Evolutionary conservation across 352 stramenopile species (phyloP), one percentile per base, ranked within the genome.

Genomic region (Phytopythium litorale): DNA sequence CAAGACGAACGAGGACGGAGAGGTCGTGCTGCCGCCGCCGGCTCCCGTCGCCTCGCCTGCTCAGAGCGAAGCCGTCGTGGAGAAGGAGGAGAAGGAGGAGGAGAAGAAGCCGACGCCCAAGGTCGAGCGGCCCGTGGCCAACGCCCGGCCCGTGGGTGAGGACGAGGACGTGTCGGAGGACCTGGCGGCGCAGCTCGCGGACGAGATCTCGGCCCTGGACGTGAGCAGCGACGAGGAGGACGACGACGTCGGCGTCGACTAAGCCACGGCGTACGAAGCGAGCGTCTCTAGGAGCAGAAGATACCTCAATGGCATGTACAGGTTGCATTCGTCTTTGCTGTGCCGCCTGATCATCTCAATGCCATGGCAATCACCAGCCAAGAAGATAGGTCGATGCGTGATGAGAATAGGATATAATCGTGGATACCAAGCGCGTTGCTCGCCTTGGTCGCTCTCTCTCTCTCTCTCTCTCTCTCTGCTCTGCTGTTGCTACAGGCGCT

Each of bases 201-300:
- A 77, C 56, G 86, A 93, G 62, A 91, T 92, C 63, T 75, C 68
- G 43, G 73, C 75, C 32, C 60, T 95, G 18, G 86, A 95, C 48
- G 86, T 95, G n/a, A 93, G 84, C 62, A 95, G 84, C 33, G 84
- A 93, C 58, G 86, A 91, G 69, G 82, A 95, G 68, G 85, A 92
- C 25, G 64, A 87, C 13, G 65, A 75, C 21, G 56, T 79, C 12
- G 79, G 74, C 16, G 72, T 88, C 30, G 75, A 89, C 62, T 87
- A 82, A 67, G 37, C 19, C 51, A 58, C 25, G 45, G 21, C 3
- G 42, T 52, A 42, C n/a, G n/a, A 19, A 16, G n/a, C 6, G n/a
- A 19, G 6, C 37, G 30, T 21, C 7, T 46, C 5, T 23, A 23
- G 40, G 42, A 25, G 7, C 18, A 18, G 21, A 11, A 6, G 19